Conservation (phyloP, 805 yeast genomes). For the Groenewaldozyma salmanticensis region DNA sequence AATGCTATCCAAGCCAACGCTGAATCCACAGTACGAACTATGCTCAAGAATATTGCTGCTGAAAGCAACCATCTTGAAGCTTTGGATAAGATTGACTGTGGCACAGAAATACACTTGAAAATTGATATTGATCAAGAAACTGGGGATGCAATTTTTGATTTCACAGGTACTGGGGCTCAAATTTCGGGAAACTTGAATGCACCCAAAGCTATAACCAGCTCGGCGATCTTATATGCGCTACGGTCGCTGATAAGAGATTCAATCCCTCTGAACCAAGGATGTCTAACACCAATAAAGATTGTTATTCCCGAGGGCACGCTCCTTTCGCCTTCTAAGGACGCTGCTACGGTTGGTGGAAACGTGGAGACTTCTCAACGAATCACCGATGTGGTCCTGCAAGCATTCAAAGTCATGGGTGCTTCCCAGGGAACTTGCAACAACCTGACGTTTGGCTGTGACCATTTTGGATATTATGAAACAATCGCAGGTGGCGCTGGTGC, state of each 20-base stretch:
- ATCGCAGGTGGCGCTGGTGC: conserved; percentile 97
- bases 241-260: conserved; percentile 77
- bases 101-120: conserved; percentile 22
- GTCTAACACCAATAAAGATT: conserved; percentile 68
- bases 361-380: conserved; percentile 92
- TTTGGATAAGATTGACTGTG: conserved; percentile 27
- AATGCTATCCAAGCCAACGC: conserved; percentile 74
- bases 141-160: conserved; percentile 69
- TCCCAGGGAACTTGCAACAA: conserved; percentile 96
- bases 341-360: conserved; percentile 93
- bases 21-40: conserved; percentile 52
- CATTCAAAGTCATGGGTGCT: conserved; percentile 85
- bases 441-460: conserved; percentile 77
- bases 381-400: conserved; percentile 78
- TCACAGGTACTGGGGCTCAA: conserved; percentile 79
- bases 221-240: conserved; percentile 81
- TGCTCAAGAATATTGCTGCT: conserved; percentile 37
- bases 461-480: conserved; percentile 89
- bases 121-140: conserved; percentile 36
- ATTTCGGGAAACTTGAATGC: conserved; percentile 79
- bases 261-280: conserved; percentile 91
- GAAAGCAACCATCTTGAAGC: conserved; percentile 24
- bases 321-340: conserved; percentile 68
- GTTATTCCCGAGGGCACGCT: conserved; percentile 52
- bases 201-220: conserved; percentile 79